Percentiles rank a stretch among this genome's conserved stretches.
These are phyloP conservation scores for Solanum chiquidenum DNA, from an alignment of 257 asterid species.

Conservation along the genomic window DNA sequence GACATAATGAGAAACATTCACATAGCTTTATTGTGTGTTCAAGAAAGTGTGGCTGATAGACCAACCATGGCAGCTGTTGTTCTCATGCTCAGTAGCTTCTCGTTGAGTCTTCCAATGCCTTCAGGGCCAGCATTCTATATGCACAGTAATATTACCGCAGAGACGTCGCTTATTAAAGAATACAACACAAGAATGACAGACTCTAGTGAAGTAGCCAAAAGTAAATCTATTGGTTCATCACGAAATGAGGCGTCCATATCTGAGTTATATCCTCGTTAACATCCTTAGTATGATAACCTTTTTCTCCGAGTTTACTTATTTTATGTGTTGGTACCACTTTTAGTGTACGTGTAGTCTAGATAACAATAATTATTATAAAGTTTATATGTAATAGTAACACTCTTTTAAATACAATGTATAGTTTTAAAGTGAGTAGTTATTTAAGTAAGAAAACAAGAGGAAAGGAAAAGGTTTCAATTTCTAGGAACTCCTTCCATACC, in stretches of 20 bases:
- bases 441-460: too few relatives aligned
- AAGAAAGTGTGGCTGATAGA: constrained; percentile 12
- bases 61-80: constrained; percentile 21
- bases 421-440: too few relatives aligned
- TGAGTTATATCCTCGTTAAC: constrained; percentile 4
- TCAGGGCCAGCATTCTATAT: constrained; percentile 9
- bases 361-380: background rate
- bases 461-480: too few relatives aligned
- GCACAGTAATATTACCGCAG: background rate
- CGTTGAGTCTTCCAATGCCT: constrained; percentile 10
- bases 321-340: too few relatives aligned
- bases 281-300: background rate
- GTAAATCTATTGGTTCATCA: background rate
- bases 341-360: too few relatives aligned
- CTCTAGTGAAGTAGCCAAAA: background rate
- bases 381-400: too few relatives aligned
- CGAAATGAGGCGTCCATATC: background rate
- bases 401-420: too few relatives aligned
- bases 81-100: constrained; percentile 14
- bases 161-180: background rate
- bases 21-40: constrained; percentile 22
- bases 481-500: too few relatives aligned
- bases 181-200: background rate
- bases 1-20: constrained; percentile 16
- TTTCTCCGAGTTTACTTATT: background rate